These are phyloP conservation scores for Trichoderma arundinaceum DNA, from an alignment of 2,329 filamentous ascomycete genomes.

Conservation along the genomic window DNA sequence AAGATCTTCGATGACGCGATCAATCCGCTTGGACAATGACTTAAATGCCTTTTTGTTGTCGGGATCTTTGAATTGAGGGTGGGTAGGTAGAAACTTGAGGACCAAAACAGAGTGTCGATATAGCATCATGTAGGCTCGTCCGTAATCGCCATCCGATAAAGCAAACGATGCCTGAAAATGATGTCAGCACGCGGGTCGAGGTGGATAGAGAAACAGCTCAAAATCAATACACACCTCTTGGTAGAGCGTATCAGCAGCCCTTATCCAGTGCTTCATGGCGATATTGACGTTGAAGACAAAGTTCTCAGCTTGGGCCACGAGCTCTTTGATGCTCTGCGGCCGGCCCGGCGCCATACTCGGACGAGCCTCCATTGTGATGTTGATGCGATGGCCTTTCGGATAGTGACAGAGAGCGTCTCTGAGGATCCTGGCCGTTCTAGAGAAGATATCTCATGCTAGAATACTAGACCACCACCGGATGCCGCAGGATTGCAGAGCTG, in stretches of 20 bases:
- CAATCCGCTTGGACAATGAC: conserved; percentile 55
- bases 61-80: conserved; percentile 74
- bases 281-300: conserved; percentile 83
- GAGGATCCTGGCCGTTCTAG: conserved; percentile 25
- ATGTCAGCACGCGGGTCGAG: conserved; percentile 34
- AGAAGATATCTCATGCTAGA: conserved; percentile 29
- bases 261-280: conserved; percentile 79
- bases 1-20: conserved; percentile 69
- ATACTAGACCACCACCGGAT: conserved; percentile 13
- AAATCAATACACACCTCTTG: conserved; percentile 67
- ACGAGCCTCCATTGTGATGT: conserved; percentile 40
- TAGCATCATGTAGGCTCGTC: conserved; percentile 89
- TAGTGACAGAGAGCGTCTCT: conserved; percentile 23
- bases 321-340: conserved; percentile 75
- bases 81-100: conserved; percentile 72
- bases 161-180: conserved; percentile 76
- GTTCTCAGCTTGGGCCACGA: conserved; percentile 74
- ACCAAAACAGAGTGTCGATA: conserved; percentile 88
- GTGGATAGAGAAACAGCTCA: not conserved
- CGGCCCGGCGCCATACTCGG: conserved; percentile 47
- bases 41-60: conserved; percentile 68
- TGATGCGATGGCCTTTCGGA: not conserved
- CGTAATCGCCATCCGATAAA: conserved; percentile 81
- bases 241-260: conserved; percentile 77
- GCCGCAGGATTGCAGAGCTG: conserved; percentile 6